Conservation (phyloP, 2,329 filamentous ascomycete genomes). For the Mariannaea elegans region DNA sequence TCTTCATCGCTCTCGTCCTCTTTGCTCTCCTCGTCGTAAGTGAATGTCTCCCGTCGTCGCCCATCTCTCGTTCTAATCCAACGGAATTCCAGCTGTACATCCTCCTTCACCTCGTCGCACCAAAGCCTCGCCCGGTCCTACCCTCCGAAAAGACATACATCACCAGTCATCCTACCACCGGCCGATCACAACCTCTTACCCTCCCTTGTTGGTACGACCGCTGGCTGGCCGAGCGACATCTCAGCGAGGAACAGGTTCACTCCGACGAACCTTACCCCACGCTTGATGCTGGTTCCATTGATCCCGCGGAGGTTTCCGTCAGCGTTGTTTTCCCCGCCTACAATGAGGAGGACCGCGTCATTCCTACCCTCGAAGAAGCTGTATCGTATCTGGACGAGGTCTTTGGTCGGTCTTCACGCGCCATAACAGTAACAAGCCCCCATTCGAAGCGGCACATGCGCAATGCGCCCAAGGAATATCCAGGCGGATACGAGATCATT, state of each 20-base stretch:
- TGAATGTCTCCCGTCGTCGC: background rate
- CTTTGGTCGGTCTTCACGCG: constrained; percentile 65
- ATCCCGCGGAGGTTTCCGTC: constrained; percentile 82
- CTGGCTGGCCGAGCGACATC: constrained; percentile 70
- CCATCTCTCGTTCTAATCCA: no score
- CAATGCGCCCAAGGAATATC: constrained; percentile 34
- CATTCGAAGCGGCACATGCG: constrained; percentile 47
- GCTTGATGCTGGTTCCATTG: constrained; percentile 67
- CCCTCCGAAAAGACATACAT: constrained; percentile 86
- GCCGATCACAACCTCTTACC: constrained; percentile 49
- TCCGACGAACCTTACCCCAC: constrained; percentile 51
- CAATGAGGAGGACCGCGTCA: constrained; percentile 88
- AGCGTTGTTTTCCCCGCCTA: constrained; percentile 94
- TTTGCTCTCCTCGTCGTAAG: constrained; percentile 52
- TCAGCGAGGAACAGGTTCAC: constrained; percentile 51
- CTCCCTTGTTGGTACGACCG: constrained; percentile 90
- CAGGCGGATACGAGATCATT: constrained; percentile 87
- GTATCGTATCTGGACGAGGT: constrained; percentile 83
- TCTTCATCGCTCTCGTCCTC: constrained; percentile 45
- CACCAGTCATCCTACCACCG: constrained; percentile 71
- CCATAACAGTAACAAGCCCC: constrained; percentile 36
- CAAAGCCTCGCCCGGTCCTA: constrained; percentile 77
- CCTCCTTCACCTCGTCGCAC: constrained; percentile 78
- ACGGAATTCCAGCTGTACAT: constrained; percentile 69
- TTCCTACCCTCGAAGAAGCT: constrained; percentile 88